Evolutionary conservation across 345 rosid genomes (phyloP).

Genomic region (Draba incana): DNA sequence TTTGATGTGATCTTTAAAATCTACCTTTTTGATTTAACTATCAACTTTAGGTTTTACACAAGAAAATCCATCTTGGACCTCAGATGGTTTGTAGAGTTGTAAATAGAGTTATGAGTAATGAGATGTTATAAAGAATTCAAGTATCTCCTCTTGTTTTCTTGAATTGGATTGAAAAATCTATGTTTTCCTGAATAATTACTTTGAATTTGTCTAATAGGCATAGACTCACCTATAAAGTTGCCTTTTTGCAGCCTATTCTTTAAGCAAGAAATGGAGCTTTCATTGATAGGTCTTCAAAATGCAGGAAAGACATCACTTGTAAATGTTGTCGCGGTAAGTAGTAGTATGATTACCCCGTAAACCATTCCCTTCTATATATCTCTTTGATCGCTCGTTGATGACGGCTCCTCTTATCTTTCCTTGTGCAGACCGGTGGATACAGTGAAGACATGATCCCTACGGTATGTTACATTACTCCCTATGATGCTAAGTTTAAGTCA

Average conservation of each 20-base stretch:
- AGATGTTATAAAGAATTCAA: neutral
- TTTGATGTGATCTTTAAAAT: constrained; percentile 13
- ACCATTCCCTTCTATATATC: neutral
- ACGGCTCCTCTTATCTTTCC: constrained; percentile 28
- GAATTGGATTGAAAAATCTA: too few relatives aligned
- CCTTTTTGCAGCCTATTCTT: constrained; percentile 66
- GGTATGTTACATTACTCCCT: constrained; percentile 43
- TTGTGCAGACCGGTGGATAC: constrained; percentile 78
- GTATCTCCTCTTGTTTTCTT: too few relatives aligned
- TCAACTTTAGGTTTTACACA: constrained; percentile 1
- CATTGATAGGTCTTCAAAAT: constrained; percentile 88
- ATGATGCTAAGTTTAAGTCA: constrained; percentile 1
- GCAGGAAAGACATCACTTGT: constrained; percentile 90
- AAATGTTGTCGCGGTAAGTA: constrained; percentile 77
- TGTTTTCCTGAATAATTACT: too few relatives aligned
- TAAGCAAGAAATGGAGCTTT: constrained; percentile 89
- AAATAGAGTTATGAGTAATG: neutral
- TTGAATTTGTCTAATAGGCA: too few relatives aligned
- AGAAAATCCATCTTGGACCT: constrained; percentile 9
- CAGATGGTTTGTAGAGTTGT: neutral
- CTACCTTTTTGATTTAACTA: neutral
- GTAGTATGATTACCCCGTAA: constrained; percentile 15
- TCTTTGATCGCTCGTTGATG: constrained; percentile 25
- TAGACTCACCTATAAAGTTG: too few relatives aligned
- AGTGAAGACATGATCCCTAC: constrained; percentile 96